A percentile compares a stretch with the other conserved stretches of the same genome.
phyloP scores from a whole-genome alignment of 169 alveolate genomes.

The Cryptosporidium sp. region DNA sequence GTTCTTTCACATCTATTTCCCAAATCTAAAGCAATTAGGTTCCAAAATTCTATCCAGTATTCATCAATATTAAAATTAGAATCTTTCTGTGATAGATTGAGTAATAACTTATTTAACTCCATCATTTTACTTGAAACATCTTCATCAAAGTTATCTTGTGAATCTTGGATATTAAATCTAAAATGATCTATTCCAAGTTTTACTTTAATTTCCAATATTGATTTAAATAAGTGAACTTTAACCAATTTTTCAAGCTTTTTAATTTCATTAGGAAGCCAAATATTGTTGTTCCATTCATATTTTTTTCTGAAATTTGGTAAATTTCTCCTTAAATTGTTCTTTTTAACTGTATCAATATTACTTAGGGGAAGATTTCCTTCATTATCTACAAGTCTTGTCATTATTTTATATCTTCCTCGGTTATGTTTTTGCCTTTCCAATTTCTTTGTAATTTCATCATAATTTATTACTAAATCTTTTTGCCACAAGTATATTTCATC shows the following conservation, averaged over 20 bases:
- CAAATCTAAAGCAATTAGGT: conserved; percentile 49
- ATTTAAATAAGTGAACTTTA: conserved; percentile 31
- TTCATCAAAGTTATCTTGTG: not conserved
- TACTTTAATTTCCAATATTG: conserved; percentile 37
- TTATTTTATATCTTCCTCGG: not conserved
- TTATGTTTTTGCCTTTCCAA: not conserved
- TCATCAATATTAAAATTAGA: conserved; percentile 15
- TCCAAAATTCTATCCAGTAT: conserved; percentile 74
- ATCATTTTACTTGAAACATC: conserved; percentile 30
- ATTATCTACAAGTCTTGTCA: conserved; percentile 32
- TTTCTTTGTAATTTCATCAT: not conserved
- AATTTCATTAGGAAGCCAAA: conserved; percentile 62
- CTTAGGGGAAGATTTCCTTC: conserved; percentile 57
- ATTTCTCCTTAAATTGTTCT: conserved; percentile 32
- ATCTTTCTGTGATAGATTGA: not conserved
- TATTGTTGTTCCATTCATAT: conserved; percentile 63
- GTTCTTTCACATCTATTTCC: conserved; percentile 74
- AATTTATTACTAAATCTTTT: conserved; percentile 42
- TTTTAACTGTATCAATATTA: conserved; percentile 33
- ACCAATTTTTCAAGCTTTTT: conserved; percentile 34
- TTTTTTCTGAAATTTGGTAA: conserved; percentile 68
- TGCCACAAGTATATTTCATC: conserved; percentile 40
- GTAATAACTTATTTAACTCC: conserved; percentile 25
- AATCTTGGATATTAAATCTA: conserved; percentile 9
- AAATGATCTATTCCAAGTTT: conserved; percentile 19